Evolutionary conservation across 208 protist genomes (phyloP).

Genomic region (Trypanosoma avium): DNA sequence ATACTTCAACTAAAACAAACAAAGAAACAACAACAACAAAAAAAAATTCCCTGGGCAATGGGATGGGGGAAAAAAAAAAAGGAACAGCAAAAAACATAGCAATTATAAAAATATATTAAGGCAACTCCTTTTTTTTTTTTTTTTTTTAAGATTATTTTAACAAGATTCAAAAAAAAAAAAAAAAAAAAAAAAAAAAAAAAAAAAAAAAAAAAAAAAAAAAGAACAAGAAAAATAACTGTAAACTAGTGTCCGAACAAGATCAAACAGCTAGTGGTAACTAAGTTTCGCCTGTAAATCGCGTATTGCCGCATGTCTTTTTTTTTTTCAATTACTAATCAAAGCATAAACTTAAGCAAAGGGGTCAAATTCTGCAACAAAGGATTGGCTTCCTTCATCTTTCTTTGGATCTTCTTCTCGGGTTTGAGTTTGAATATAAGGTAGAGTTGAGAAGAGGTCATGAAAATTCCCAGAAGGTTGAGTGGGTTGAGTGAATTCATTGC

Average conservation of each 20-base stretch:
- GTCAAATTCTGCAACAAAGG: slow-evolving; percentile 28
- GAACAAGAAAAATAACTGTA: neutral
- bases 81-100: no score
- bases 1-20: no score
- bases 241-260: neutral
- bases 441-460: neutral
- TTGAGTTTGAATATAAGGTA: no score
- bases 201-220: neutral
- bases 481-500: neutral
- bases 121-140: no score
- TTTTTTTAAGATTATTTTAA: no score
- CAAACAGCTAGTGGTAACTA: neutral
- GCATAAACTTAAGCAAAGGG: slow-evolving; percentile 21
- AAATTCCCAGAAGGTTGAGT: neutral
- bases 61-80: no score
- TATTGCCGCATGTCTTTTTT: no score
- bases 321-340: neutral
- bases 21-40: no score
- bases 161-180: no score
- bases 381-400: neutral
- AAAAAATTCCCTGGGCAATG: no score
- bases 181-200: neutral
- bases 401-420: neutral
- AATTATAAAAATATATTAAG: no score
- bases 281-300: no score